Conservation (phyloP, 163 green algal genomes). For the Scenedesmus sp. region DNA sequence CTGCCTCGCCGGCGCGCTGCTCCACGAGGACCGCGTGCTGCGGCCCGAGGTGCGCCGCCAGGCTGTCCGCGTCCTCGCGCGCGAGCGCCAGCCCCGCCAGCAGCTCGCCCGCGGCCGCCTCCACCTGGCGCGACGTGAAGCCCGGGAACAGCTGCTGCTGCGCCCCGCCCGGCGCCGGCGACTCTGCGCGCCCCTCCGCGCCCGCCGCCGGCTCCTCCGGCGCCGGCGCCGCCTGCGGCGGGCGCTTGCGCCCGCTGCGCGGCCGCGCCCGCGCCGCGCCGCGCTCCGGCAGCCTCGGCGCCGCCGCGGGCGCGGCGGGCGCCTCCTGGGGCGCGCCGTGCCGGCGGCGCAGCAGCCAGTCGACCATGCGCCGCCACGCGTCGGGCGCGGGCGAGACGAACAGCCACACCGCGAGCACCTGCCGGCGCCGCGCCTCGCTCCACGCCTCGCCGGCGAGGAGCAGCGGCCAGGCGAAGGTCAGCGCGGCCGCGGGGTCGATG, state of each 20-base stretch:
- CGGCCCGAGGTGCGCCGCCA: background rate
- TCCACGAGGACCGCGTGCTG: conserved; percentile 8
- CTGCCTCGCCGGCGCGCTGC: conserved; percentile 11
- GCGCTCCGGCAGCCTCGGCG: background rate
- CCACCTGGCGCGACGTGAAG: background rate
- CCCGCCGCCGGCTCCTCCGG: background rate
- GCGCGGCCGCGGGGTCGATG: conserved; percentile 25
- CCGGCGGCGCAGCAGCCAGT: background rate
- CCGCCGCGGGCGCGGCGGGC: background rate
- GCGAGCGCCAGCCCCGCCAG: background rate
- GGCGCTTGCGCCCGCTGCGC: background rate
- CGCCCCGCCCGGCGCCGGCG: background rate
- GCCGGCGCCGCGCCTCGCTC: background rate
- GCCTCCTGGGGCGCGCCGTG: too few relatives aligned
- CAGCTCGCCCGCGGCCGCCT: conserved; percentile 1
- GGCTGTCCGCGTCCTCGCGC: background rate
- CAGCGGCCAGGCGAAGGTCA: conserved; percentile 35
- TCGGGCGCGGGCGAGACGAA: conserved; percentile 11
- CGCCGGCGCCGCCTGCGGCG: background rate
- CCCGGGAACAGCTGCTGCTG: background rate
- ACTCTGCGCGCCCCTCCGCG: background rate
- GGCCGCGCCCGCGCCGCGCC: too few relatives aligned
- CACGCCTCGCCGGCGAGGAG: background rate
- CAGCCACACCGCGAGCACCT: conserved; percentile 13
- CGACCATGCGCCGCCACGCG: conserved; percentile 6